A percentile compares a stretch with the other conserved stretches of the same genome.
phyloP scores from a whole-genome alignment of 805 yeast genomes.

The Metschnikowia picachoensis region DNA sequence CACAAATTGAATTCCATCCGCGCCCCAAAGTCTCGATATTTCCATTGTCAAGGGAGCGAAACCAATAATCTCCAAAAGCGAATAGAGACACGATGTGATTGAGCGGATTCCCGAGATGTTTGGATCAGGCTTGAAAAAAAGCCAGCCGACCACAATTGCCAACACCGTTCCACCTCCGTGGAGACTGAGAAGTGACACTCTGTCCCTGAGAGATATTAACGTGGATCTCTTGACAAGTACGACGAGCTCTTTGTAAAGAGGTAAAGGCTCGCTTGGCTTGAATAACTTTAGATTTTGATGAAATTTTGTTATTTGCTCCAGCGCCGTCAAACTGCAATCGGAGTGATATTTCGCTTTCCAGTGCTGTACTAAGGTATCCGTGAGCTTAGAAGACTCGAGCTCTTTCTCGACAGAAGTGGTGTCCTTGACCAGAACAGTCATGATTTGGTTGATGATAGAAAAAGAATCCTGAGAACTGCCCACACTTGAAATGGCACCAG shows the following conservation, averaged over 20 bases:
- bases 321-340: slow-evolving; percentile 1
- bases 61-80: slow-evolving; percentile 37
- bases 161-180: slow-evolving; percentile 43
- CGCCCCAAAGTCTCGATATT: slow-evolving; percentile 35
- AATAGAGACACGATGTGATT: slow-evolving; percentile 34
- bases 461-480: slow-evolving; percentile 11
- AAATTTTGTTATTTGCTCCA: slow-evolving; percentile 17
- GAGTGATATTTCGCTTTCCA: slow-evolving; percentile 11
- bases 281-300: slow-evolving; percentile 19
- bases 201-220: slow-evolving; percentile 32
- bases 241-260: slow-evolving; percentile 27
- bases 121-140: slow-evolving; percentile 61
- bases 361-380: slow-evolving; percentile 9
- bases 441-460: slow-evolving; percentile 13
- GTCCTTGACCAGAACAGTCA: slow-evolving; percentile 19
- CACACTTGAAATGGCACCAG: slow-evolving; percentile 8
- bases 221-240: slow-evolving; percentile 36
- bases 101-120: slow-evolving; percentile 65
- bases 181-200: slow-evolving; percentile 30
- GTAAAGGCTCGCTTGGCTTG: slow-evolving; percentile 20
- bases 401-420: slow-evolving; percentile 14
- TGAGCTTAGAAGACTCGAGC: slow-evolving; percentile 8
- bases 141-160: slow-evolving; percentile 71
- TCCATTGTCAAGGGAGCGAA: slow-evolving; percentile 40
- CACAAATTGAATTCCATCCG: slow-evolving; percentile 34